phyloP scores from a whole-genome alignment of 108 stramenopile species.

The Epithemia pelagica region DNA sequence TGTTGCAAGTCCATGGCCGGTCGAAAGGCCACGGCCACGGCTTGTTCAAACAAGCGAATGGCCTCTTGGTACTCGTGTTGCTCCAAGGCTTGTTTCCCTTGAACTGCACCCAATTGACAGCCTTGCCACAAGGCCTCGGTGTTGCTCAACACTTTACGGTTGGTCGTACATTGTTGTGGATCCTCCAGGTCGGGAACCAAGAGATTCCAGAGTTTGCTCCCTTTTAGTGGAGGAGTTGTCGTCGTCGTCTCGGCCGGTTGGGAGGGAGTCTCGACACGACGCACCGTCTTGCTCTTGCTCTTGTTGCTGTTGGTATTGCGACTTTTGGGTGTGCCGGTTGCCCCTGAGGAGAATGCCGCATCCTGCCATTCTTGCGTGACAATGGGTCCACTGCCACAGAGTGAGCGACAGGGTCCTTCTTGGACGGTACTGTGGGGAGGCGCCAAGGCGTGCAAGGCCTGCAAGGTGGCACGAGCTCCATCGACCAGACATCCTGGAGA shows the following conservation, averaged over 20 bases:
- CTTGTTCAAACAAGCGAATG: slow-evolving; percentile 26
- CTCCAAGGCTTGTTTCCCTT: slow-evolving; percentile 18
- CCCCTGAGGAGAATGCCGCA: no score
- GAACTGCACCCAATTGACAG: slow-evolving; percentile 14
- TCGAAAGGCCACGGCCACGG: slow-evolving; percentile 27
- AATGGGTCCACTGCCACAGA: slow-evolving; percentile 49
- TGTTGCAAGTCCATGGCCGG: slow-evolving; percentile 33
- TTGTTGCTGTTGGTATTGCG: slow-evolving; percentile 6
- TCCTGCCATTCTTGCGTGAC: no score
- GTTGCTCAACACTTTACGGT: neutral
- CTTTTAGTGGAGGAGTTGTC: neutral
- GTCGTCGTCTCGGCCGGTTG: neutral
- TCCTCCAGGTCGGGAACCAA: slow-evolving; percentile 16
- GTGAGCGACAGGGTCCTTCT: slow-evolving; percentile 32
- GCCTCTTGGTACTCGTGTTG: slow-evolving; percentile 22
- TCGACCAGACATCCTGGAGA: slow-evolving; percentile 26
- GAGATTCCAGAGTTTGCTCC: slow-evolving; percentile 11
- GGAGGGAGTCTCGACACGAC: neutral
- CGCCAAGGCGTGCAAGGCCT: slow-evolving; percentile 27
- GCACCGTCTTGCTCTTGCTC: slow-evolving; percentile 1
- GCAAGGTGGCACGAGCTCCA: slow-evolving; percentile 10
- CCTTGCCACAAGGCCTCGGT: slow-evolving; percentile 12
- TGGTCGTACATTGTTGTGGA: neutral
- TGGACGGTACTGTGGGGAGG: slow-evolving; percentile 22
- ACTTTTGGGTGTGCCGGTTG: neutral